Percentiles rank a stretch among this genome's conserved stretches.
phyloP scores from a whole-genome alignment of 2,329 filamentous ascomycete genomes.

The Xylaria sp. region DNA sequence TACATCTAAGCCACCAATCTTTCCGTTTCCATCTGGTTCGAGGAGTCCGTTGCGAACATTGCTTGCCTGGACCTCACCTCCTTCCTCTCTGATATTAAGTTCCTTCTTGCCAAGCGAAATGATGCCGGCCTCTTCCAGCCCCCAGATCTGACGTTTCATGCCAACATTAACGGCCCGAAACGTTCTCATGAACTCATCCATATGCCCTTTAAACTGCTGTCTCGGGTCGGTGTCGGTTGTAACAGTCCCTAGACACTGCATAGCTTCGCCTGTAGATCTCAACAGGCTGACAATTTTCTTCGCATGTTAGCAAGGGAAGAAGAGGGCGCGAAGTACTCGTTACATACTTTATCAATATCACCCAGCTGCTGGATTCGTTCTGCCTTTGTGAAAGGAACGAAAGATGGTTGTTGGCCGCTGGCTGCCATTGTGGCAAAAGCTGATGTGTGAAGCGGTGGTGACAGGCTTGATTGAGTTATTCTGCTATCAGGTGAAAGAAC shows the following conservation, averaged over 20 bases:
- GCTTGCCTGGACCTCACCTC: conserved; percentile 40
- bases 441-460: not conserved
- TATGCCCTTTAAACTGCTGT: conserved; percentile 66
- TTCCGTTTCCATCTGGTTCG: conserved; percentile 65
- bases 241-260: conserved; percentile 68
- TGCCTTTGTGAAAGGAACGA: conserved; percentile 72
- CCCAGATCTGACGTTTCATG: conserved; percentile 79
- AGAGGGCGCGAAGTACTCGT: not conserved
- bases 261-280: conserved; percentile 67
- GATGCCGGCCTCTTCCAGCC: conserved; percentile 83
- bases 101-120: conserved; percentile 60
- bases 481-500: not conserved
- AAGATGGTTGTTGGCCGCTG: conserved; percentile 43
- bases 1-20: conserved; percentile 75
- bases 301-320: conserved; percentile 41
- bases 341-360: conserved; percentile 74
- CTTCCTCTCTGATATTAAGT: conserved; percentile 38
- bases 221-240: conserved; percentile 61
- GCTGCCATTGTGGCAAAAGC: conserved; percentile 34
- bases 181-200: conserved; percentile 74
- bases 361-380: conserved; percentile 85
- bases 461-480: not conserved
- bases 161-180: conserved; percentile 79
- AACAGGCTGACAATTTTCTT: conserved; percentile 59
- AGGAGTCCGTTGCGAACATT: conserved; percentile 52